phyloP scores from a whole-genome alignment of 345 rosid genomes.

The Anacardium occidentale region DNA sequence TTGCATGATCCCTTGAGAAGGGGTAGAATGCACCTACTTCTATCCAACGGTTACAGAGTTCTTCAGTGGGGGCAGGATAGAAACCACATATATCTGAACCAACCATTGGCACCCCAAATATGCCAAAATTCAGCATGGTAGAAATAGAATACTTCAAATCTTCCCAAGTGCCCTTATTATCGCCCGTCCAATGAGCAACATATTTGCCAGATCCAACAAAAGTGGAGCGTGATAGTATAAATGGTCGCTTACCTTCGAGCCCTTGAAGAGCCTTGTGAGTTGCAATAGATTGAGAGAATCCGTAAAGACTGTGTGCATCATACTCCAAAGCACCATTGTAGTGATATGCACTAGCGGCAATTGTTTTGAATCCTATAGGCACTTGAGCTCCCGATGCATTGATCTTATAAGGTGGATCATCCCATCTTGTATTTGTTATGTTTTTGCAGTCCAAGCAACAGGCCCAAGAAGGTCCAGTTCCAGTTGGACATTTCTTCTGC shows the following conservation, averaged over 20 bases:
- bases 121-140: not conserved
- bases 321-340: not conserved
- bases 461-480: too few species aligned
- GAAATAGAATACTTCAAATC: slow-evolving; percentile 1
- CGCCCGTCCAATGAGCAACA: slow-evolving; percentile 12
- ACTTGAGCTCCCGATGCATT: not conserved
- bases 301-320: not conserved
- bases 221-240: slow-evolving; percentile 1
- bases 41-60: not conserved
- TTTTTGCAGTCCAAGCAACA: too few species aligned
- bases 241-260: not conserved
- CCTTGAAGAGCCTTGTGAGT: not conserved
- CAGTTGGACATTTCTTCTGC: too few species aligned
- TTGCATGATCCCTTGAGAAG: slow-evolving; percentile 2
- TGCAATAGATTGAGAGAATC: not conserved
- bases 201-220: slow-evolving; percentile 3
- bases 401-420: slow-evolving; percentile 9
- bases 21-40: slow-evolving; percentile 7
- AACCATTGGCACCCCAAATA: slow-evolving; percentile 5
- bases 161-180: slow-evolving; percentile 7
- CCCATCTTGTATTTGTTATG: not conserved
- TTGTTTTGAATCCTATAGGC: not conserved
- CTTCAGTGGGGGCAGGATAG: not conserved
- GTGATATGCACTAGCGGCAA: not conserved
- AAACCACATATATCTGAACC: slow-evolving; percentile 7